Base-by-base conservation (phyloP, 768 basidiomycete genomes). In the Auriscalpium vulgare region DNA sequence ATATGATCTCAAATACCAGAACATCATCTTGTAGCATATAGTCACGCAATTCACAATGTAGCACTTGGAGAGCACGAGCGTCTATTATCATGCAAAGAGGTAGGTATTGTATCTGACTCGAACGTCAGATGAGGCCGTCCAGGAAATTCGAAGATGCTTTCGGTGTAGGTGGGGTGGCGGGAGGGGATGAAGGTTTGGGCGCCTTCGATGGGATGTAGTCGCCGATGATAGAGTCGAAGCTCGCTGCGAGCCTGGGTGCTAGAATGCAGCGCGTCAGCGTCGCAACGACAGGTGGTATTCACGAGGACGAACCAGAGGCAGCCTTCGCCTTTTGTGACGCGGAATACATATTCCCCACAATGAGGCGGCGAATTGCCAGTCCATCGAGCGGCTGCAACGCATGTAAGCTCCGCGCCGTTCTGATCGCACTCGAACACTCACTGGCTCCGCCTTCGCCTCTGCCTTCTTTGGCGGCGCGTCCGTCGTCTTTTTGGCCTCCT, bases 201-300 rank as follows among this genome's bases (percentile, higher is more conserved):
- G 58, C 29, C 3, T 59, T 34, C 7, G 71, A 21, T 10, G 82
- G 84, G 21, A 84, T 71, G 65, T 91, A 91, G 68, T 90, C 89
- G 2, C 81, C 80, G 50, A 91, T 75, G 51, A 92, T 69, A 7
- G 87, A 83, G 66, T 91, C 84, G 62, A 91, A 91, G 56, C 83
- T 80, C 0, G 72, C 66, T 11, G 71, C 67, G n/a, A 73, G 65
- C 56, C 71, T 67, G 34, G 77, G 67, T 17, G 53, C 79, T 84
- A 55, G 29, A 47, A 47, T 55, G 29, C 11, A n/a, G 38, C 56
- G 55, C 62, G 60, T 50, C 57, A 43, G 47, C 34, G 11, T 23
- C 53, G 65, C 36, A 46, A 37, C 37, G 7, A 13, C 47, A 16
- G 11, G 45, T 36, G 47, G 17, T 44, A 45, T 45, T 4, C 19